Conservation (phyloP, 2,329 filamentous ascomycete genomes). For the Tolypocladium tundrense region DNA sequence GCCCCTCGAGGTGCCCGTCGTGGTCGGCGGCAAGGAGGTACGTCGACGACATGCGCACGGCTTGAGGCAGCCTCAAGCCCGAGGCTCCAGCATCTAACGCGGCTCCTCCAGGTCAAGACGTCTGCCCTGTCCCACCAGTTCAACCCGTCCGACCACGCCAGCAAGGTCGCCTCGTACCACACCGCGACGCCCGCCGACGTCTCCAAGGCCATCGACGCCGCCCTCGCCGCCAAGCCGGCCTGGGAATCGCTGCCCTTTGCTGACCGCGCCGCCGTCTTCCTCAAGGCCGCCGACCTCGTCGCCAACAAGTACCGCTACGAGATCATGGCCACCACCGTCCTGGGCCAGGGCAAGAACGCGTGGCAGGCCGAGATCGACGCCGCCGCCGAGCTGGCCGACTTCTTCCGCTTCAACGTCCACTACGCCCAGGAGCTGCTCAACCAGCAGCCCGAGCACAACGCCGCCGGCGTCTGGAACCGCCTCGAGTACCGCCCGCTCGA, state of each 20-base stretch:
- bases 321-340: slow-evolving; percentile 90
- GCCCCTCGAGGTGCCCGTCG: slow-evolving; percentile 69
- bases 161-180: slow-evolving; percentile 72
- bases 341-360: slow-evolving; percentile 95
- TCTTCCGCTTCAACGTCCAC: slow-evolving; percentile 87
- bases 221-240: slow-evolving; percentile 71
- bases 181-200: slow-evolving; percentile 71
- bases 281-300: slow-evolving; percentile 90
- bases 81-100: not conserved
- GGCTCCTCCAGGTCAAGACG: slow-evolving; percentile 48
- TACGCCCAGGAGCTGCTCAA: slow-evolving; percentile 87
- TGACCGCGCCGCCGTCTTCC: slow-evolving; percentile 84
- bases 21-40: slow-evolving; percentile 76
- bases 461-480: slow-evolving; percentile 81
- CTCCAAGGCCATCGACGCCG: slow-evolving; percentile 67
- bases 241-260: slow-evolving; percentile 86
- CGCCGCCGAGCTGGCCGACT: slow-evolving; percentile 85
- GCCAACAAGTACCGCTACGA: slow-evolving; percentile 91
- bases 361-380: slow-evolving; percentile 99
- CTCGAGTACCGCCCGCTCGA: slow-evolving; percentile 84
- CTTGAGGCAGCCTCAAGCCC: not conserved
- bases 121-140: slow-evolving; percentile 58
- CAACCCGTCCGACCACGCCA: slow-evolving; percentile 73
- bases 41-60: slow-evolving; percentile 9
- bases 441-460: slow-evolving; percentile 76